A percentile compares a stretch with the other conserved stretches of the same genome.
These are phyloP conservation scores for Cunninghamia lanceolata DNA, from an alignment of 75 land plant species.

Conservation along the genomic window DNA sequence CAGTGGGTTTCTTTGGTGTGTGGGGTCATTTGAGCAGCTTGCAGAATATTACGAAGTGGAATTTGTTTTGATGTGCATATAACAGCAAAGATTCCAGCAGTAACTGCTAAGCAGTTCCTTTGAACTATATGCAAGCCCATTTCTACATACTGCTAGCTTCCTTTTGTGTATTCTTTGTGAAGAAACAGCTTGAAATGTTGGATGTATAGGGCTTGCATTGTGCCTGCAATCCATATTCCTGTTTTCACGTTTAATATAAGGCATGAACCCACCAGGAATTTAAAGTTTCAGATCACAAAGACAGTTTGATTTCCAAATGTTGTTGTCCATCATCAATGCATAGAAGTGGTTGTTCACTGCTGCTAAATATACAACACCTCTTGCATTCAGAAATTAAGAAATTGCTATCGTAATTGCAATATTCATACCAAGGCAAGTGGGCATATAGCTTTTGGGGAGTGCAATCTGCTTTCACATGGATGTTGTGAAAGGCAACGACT, in stretches of 20 bases:
- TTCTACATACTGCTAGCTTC: conserved; percentile 60
- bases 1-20: too few relatives aligned
- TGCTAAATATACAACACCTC: conserved; percentile 48
- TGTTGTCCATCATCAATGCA: conserved; percentile 55
- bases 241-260: conserved; percentile 43
- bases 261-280: conserved; percentile 28
- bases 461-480: too few relatives aligned
- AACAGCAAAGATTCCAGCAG: conserved; percentile 60
- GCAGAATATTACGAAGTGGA: too few relatives aligned
- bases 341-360: conserved; percentile 49
- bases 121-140: conserved; percentile 36
- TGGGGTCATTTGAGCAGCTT: too few relatives aligned
- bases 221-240: conserved; percentile 94
- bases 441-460: too few relatives aligned
- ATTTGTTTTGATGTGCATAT: conserved; percentile 14
- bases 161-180: conserved; percentile 44
- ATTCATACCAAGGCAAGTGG: too few relatives aligned
- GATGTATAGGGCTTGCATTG: conserved; percentile 82
- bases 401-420: conserved; percentile 55
- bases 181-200: conserved; percentile 77
- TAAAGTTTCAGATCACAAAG: conserved; percentile 51
- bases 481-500: too few relatives aligned
- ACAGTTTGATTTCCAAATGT: conserved; percentile 71
- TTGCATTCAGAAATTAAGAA: conserved; percentile 69
- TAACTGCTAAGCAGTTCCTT: conserved; percentile 38